Base-by-base conservation (phyloP, 768 basidiomycete genomes). In the Boletellus ananas region DNA sequence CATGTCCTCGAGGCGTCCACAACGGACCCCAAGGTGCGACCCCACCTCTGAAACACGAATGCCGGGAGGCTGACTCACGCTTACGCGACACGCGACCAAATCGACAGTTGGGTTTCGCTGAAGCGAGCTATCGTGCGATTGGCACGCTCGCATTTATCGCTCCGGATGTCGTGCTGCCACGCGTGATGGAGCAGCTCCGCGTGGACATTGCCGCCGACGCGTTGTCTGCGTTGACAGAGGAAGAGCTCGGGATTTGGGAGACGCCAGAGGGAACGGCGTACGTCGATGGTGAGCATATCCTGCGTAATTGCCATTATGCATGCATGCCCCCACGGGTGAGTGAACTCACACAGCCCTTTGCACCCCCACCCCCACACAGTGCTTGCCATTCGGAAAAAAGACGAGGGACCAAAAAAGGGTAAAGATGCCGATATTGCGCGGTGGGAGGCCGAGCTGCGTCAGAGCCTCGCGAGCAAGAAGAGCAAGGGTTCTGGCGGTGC, bases 391-490 rank as follows among this genome's bases (percentile, higher is more conserved):
- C 79, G 79, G 49, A 87, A 86, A 59, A 65, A 66, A 11, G 75
- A 73, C 1, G 74, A 78, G 4, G 72, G 61, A 41, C 69, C 69
- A 4, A 77, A 70, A 56, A 95, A 94, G 64, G 89, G 91, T 13
- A 97, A 96, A 58, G 87, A 85, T 50, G 82, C 87, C 6, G 91
- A 90, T 33, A 87, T 95, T 13, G 87, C 90, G 16, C 86, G 90
- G 61, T 99, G 95, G 95, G 96, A 99, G 54, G 87, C 85, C 23
- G 94, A 99, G 52, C 73, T 95, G n/a, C 81, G 94, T 10, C 85
- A 89, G 57, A 82, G 85, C 0, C 73, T 97, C 1, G 89, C 90
- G 6, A 80, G 71, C 48, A 97, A 97, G 73, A 91, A 90, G 44
- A 31, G 37, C 47, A 61, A 65, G 77, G 29, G 8, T 11, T 10